A percentile compares a stretch with the other conserved stretches of the same genome.
phyloP scores from a whole-genome alignment of 164 flowering plant genomes.

The Buxus sempervirens region DNA sequence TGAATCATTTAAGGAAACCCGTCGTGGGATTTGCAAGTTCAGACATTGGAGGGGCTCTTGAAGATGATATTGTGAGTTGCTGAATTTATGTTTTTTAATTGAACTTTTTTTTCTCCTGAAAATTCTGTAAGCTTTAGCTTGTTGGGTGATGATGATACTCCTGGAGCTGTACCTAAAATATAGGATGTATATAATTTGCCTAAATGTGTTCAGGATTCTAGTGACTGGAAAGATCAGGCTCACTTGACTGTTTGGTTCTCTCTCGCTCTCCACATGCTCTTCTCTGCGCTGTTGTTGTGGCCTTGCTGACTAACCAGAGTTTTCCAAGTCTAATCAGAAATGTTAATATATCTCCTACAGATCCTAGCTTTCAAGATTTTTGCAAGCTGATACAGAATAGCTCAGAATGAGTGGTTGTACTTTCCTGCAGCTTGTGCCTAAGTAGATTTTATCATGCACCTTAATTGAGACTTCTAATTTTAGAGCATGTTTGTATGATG shows the following conservation, averaged over 20 bases:
- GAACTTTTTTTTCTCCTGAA: no score
- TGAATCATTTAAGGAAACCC: constrained; percentile 55
- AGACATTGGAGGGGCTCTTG: constrained; percentile 59
- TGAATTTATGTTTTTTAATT: neutral
- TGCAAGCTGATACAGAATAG: neutral
- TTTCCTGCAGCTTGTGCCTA: neutral
- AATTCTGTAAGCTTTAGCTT: no score
- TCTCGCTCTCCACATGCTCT: no score
- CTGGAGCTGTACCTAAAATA: no score
- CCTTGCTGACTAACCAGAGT: neutral
- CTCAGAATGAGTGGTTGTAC: neutral
- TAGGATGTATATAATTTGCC: no score
- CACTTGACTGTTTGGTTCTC: no score
- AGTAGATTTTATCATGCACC: neutral
- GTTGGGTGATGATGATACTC: no score
- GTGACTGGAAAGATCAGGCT: no score
- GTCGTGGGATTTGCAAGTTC: constrained; percentile 90
- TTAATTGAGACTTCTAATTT: neutral
- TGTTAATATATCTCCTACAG: neutral
- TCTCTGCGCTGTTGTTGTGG: neutral
- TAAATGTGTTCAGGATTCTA: no score
- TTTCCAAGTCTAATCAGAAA: neutral
- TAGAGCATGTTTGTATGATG: neutral
- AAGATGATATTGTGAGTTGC: constrained; percentile 16
- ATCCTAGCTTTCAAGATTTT: no score